A percentile compares a stretch with the other conserved stretches of the same genome.
Conservation (phyloP, 257 asterid genomes). For the Penstemon barbatus region DNA sequence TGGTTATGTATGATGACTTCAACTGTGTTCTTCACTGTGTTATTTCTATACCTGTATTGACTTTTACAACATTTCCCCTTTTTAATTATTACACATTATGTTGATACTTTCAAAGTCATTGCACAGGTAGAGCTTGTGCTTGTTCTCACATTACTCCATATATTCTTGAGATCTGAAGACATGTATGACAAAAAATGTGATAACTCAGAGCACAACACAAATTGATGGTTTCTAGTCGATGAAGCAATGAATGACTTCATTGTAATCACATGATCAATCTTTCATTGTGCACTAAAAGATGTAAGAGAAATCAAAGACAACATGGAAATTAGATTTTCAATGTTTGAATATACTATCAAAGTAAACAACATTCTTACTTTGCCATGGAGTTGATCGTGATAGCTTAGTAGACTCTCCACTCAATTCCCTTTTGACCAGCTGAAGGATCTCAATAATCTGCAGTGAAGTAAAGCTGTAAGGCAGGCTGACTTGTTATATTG, state of each 20-base stretch:
- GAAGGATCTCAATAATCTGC: constrained; percentile 77
- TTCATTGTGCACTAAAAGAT: constrained; percentile 1
- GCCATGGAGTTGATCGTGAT: constrained; percentile 26
- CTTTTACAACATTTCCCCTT: neutral
- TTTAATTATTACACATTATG: neutral
- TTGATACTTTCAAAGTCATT: neutral
- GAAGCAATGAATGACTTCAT: constrained; percentile 3
- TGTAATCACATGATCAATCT: neutral
- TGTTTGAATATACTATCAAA: neutral
- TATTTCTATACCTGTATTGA: neutral
- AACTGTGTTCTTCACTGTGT: neutral
- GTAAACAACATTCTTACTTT: constrained; percentile 30
- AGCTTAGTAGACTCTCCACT: constrained; percentile 63
- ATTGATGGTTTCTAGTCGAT: neutral
- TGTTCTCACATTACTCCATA: neutral
- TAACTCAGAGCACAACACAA: constrained; percentile 8
- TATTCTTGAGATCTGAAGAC: neutral
- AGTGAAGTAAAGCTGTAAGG: neutral
- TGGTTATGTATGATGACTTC: neutral
- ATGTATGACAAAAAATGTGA: neutral
- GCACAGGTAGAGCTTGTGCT: neutral
- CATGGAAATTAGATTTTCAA: neutral
- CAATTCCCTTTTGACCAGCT: constrained; percentile 79
- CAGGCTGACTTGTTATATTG: constrained; percentile 12
- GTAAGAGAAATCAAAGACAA: neutral